Evolutionary conservation across 2,329 filamentous ascomycete species (phyloP), one percentile per base, ranked within the genome.

Genomic region (Aspergillus sp.): DNA sequence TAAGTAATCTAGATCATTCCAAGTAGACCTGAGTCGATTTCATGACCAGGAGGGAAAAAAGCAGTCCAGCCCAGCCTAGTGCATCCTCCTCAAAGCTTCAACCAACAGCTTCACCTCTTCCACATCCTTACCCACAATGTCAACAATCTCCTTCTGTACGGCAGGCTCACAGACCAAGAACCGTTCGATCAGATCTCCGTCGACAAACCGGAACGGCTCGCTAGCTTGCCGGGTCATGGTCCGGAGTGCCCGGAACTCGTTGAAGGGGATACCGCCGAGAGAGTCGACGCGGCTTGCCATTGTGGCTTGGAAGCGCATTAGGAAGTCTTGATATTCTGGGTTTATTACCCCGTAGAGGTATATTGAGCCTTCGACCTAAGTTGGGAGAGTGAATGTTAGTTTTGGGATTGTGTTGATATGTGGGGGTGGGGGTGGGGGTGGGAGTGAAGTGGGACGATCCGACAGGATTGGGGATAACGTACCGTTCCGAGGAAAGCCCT

Each of bases 401-500:
- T n/a, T 31, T n/a, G 45, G 12, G 12, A n/a, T 33, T 19, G 15
- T 11, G 35, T 17, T 33, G 9, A 27, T 17, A 21, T 23, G 48
- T 40, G 14, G 35, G 33, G 35, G 19, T 17, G 35, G 27, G 27
- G 27, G 48, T 4, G 15, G 27, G 27, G 27, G 48, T 2, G 15
- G 48, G 15, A 15, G 11, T 19, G 21, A 14, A 15, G 35, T 35
- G 35, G 33, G 17, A 37, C 11, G 3, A n/a, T n/a, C 27, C 24
- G 14, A n/a, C 40, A n/a, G 40, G 3, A 6, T 15, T 27, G 45
- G 24, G 14, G 35, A 39, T 43, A 21, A 74, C 89, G 78, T 83
- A 93, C 93, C 54, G 95, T 98, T 58, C 85, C 93, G 52, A 98
- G 77, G 70, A 98, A 97, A 19, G 95, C 95, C 68, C 85, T 86